Evolutionary conservation across 805 yeast genomes (phyloP), one percentile per base, ranked within the genome.

Genomic region (Brettanomyces custersianus): DNA sequence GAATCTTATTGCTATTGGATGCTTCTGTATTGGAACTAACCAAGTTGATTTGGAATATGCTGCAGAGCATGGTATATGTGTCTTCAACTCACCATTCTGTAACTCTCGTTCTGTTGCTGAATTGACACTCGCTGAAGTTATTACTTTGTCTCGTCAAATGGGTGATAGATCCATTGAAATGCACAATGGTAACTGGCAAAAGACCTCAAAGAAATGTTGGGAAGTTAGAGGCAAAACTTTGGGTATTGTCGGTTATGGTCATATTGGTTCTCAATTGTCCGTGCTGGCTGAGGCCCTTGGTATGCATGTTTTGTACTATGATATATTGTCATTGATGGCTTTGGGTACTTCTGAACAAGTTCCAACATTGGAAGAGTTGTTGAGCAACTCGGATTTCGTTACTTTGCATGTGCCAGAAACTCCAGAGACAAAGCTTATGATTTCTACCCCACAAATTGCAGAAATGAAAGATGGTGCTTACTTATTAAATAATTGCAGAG

Each of bases 1-100:
- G 59, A 85, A 90, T 67, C 71, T 92, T 62, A 83, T 83, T 20
- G 88, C 76, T 22, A 69, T 92, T 62, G 98, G 98, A 39, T 92
- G 98, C 68, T 92, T 92, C 82, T 92, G 98, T 72, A 92, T 92
- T 49, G 98, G 98, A 54, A 92, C 97, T 42, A 92, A 92, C 68
- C 98, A 92, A 67, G 98, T 92, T 38, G 94, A 92, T 60, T 71
- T 88, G 45, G 84, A 83, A 48, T 83, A 58, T 51, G 98, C 98
- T 39, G 96, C 97, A 45, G 74, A 80, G 53, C 72, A 74, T 34
- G 98, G 98, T 66, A 74, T 90, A 59, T 88, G 96, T 32, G 98
- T 92, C 18, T 92, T 92, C 80, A 57, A 57, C 43, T 48, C 98
- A 23, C 98, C 98, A 35, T 92, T 92, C 68, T 87, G 96, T 47